Conservation (phyloP, 768 basidiomycete genomes). For the Phlebiopsis gigantea region DNA sequence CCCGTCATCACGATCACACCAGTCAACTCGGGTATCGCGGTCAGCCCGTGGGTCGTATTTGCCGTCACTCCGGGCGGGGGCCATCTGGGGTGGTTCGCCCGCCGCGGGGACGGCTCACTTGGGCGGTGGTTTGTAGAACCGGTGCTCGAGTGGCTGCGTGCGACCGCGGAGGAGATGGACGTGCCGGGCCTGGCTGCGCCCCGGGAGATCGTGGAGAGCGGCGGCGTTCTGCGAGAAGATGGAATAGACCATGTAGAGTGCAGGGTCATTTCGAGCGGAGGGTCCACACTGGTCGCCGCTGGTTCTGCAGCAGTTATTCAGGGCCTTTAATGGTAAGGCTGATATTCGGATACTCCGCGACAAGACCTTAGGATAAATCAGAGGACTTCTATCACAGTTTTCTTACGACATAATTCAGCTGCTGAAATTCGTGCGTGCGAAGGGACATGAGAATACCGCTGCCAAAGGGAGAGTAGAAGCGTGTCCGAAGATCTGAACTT, state of each 20-base stretch:
- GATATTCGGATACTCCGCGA: no score
- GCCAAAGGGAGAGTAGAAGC: no score
- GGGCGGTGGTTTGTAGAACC: conserved; percentile 59
- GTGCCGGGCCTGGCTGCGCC: conserved; percentile 21
- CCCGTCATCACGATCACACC: conserved; percentile 63
- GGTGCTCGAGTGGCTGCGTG: conserved; percentile 60
- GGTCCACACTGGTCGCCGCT: no score
- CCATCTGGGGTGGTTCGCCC: conserved; percentile 76
- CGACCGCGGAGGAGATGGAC: conserved; percentile 29
- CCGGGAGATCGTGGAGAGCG: not conserved
- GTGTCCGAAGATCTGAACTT: no score
- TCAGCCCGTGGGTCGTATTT: conserved; percentile 39
- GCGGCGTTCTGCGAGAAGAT: not conserved
- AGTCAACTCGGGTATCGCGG: conserved; percentile 18
- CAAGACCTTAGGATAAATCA: no score
- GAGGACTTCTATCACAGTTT: no score
- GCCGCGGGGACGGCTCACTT: not conserved
- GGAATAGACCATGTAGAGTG: not conserved
- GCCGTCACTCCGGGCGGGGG: conserved; percentile 58
- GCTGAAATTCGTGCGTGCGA: no score
- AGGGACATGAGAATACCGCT: no score
- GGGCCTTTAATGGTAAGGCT: no score
- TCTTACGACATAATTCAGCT: no score
- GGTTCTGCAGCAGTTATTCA: no score
- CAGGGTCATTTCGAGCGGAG: no score